Evolutionary conservation across 768 basidiomycete genomes (phyloP).

Genomic region (Serendipita sp.): DNA sequence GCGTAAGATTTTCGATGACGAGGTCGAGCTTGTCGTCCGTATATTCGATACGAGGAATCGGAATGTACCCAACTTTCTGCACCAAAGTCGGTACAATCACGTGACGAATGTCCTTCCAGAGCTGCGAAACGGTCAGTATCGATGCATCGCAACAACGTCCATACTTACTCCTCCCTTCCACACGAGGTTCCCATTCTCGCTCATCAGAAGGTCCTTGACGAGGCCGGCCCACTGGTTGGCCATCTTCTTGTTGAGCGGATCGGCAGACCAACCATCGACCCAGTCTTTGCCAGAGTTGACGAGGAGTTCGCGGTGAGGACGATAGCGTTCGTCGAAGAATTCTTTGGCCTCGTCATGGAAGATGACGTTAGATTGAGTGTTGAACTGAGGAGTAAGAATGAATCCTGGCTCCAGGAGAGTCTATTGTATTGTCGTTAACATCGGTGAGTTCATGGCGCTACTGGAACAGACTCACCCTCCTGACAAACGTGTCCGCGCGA

Average conservation of each 20-base stretch:
- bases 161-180: conserved; percentile 47
- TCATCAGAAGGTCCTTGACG: conserved; percentile 70
- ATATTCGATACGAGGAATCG: conserved; percentile 90
- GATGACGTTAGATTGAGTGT: conserved; percentile 47
- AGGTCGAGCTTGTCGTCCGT: conserved; percentile 74
- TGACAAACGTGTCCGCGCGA: conserved; percentile 43
- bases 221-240: conserved; percentile 71
- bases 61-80: conserved; percentile 60
- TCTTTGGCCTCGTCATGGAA: conserved; percentile 30
- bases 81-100: conserved; percentile 71
- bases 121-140: conserved; percentile 16
- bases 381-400: conserved; percentile 64
- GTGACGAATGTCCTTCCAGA: conserved; percentile 77
- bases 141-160: neutral
- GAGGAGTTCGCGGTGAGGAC: conserved; percentile 63
- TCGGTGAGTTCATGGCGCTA: neutral
- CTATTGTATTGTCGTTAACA: conserved; percentile 19
- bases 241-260: conserved; percentile 66
- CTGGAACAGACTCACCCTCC: conserved; percentile 29
- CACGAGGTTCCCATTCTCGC: conserved; percentile 62
- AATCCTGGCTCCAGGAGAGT: conserved; percentile 70
- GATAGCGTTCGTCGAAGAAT: conserved; percentile 68
- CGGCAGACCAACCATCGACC: conserved; percentile 73
- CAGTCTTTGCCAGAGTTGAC: conserved; percentile 57
- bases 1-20: conserved; percentile 83